Evolutionary conservation across 495 filamentous ascomycete species (phyloP).

Genomic region (Bacidia gigantensis): DNA sequence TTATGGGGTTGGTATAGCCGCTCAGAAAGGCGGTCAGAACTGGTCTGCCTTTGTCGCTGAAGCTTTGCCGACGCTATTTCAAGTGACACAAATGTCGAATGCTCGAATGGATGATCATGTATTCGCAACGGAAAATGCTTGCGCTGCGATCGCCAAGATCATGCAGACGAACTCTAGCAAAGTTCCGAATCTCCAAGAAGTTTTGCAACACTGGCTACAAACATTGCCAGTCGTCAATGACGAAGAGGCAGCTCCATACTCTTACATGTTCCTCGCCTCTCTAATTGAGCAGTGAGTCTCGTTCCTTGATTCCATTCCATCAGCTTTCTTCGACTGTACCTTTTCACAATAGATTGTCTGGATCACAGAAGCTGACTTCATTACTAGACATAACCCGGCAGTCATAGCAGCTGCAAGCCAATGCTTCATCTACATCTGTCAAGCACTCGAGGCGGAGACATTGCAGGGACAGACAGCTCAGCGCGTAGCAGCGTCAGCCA

Average conservation of each 20-base stretch:
- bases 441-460: constrained; percentile 82
- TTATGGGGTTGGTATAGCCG: constrained; percentile 92
- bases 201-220: constrained; percentile 70
- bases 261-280: constrained; percentile 81
- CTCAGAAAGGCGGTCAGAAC: constrained; percentile 71
- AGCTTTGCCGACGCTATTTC: constrained; percentile 68
- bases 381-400: constrained; percentile 66
- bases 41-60: constrained; percentile 77
- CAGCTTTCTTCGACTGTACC: background rate
- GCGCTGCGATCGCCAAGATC: constrained; percentile 92
- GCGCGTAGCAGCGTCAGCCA: constrained; percentile 58
- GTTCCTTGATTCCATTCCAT: background rate
- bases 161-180: constrained; percentile 72
- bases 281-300: constrained; percentile 81
- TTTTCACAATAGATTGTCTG: background rate
- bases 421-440: constrained; percentile 67
- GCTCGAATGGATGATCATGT: constrained; percentile 86
- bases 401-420: constrained; percentile 53
- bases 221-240: constrained; percentile 88
- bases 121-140: constrained; percentile 96
- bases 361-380: constrained; percentile 14
- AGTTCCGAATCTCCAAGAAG: constrained; percentile 55
- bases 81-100: constrained; percentile 62
- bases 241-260: constrained; percentile 94
- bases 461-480: constrained; percentile 67